Evolutionary conservation across 169 alveolate genomes (phyloP), one percentile per base, ranked within the genome.

Genomic region (Amoebophrya sp.): DNA sequence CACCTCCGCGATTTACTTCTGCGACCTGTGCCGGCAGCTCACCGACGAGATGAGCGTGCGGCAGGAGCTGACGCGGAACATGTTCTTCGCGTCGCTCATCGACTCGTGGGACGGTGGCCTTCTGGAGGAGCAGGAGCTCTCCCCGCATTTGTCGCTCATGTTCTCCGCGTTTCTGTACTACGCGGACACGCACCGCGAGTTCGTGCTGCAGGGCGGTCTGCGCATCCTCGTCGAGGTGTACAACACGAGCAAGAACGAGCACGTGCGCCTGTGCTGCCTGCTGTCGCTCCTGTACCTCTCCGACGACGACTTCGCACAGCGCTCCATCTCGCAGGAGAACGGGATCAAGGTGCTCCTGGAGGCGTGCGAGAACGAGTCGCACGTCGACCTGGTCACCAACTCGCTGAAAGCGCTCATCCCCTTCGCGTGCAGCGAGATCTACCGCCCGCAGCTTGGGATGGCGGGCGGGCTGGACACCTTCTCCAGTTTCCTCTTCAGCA

Each of bases 341-440:
- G 93, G 88, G 40, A 7, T 26, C 29, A 38, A 39, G 45, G 69
- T 90, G 89, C 90, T 92, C 29, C 91, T 92, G 40, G 89, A 88
- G 1, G 93, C 93, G 40, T 89, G 92, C 90, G 93, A 92, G 90
- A 92, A 92, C 69, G 93, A 92, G 88, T 48, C 93, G 29, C 93
- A 92, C 91, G 91, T 92, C 69, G 93, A 92, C 40, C 78, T 92
- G 40, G 91, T 92, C 69, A 58, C 91, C 42, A 92, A 92, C 41
- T 69, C 93, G 88, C 87, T 92, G 91, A 92, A 92, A 88, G 93
- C 93, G 40, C 90, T 92, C 70, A 92, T 92, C 40, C 93, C 93
- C 69, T 92, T 92, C 88, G 93, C 93, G 0, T 90, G 89, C 92
- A 90, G 92, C 69, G 93, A 92, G 43, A 88, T 89, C 88, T 92